Evolutionary conservation across 2,329 filamentous ascomycete species (phyloP).

Genomic region (Leptographium lundbergii): DNA sequence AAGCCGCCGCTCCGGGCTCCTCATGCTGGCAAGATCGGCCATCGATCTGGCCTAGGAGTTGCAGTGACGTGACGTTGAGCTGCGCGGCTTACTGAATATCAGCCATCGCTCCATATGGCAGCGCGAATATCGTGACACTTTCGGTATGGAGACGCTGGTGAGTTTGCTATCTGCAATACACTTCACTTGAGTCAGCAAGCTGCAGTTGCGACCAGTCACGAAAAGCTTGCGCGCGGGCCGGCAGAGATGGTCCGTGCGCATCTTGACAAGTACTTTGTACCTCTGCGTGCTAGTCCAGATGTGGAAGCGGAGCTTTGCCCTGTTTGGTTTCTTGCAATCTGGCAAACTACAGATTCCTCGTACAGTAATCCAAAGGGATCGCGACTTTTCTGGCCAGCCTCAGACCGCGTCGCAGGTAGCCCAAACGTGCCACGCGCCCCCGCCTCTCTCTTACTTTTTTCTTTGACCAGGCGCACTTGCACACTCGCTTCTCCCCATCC

Average conservation of each 20-base stretch:
- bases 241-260: not conserved
- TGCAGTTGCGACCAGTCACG: not conserved
- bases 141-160: not conserved
- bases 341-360: constrained; percentile 4
- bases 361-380: not conserved
- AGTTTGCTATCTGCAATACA: not conserved
- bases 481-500: no score
- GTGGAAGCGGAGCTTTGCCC: not conserved
- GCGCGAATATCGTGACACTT: not conserved
- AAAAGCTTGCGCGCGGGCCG: no score
- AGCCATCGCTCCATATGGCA: not conserved
- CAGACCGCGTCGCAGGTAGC: not conserved
- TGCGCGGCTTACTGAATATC: not conserved
- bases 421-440: not conserved
- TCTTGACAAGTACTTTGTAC: not conserved
- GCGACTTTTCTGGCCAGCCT: not conserved
- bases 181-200: no score
- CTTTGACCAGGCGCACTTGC: not conserved
- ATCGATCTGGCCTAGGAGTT: not conserved
- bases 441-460: not conserved
- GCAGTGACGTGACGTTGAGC: not conserved
- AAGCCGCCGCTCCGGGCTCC: not conserved
- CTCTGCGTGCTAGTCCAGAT: not conserved
- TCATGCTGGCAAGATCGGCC: not conserved
- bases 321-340: constrained; percentile 5